Conservation (phyloP, 192 early-diverging fungal genomes). For the Rhizophagus clarus region DNA sequence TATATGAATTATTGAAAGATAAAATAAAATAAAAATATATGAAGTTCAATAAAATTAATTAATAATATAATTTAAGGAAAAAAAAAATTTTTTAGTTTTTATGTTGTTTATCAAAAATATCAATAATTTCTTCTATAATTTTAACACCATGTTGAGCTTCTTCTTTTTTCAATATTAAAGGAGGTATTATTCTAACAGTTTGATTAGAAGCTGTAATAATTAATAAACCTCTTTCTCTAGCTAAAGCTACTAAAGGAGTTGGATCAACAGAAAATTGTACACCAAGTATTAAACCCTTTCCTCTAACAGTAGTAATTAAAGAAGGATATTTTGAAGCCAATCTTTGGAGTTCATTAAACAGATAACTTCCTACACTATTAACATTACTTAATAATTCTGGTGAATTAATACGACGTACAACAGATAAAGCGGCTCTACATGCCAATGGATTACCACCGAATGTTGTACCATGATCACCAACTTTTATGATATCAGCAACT, state of each 20-base stretch:
- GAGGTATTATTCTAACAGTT: constrained; percentile 90
- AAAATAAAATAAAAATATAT: no score
- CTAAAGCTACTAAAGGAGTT: constrained; percentile 66
- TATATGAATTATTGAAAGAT: not conserved
- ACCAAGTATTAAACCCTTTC: constrained; percentile 86
- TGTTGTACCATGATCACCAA: constrained; percentile 96
- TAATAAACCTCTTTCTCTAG: constrained; percentile 83
- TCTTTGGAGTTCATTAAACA: constrained; percentile 55
- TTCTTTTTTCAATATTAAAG: constrained; percentile 76
- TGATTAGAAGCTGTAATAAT: constrained; percentile 86
- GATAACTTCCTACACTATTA: constrained; percentile 58
- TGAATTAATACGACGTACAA: constrained; percentile 68
- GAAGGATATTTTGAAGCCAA: constrained; percentile 48
- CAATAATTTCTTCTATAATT: constrained; percentile 70
- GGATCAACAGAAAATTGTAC: constrained; percentile 78
- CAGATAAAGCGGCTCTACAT: constrained; percentile 79
- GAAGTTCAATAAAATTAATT: not conserved
- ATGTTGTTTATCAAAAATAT: constrained; percentile 34
- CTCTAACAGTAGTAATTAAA: constrained; percentile 76
- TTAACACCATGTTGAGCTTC: constrained; percentile 76
- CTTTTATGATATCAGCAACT: constrained; percentile 74
- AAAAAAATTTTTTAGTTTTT: not conserved
- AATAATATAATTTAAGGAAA: not conserved
- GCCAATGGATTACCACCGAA: constrained; percentile 96
- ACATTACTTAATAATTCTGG: constrained; percentile 79